Conservation (phyloP, 805 yeast genomes). For the Saccharomycopsis selenospora region DNA sequence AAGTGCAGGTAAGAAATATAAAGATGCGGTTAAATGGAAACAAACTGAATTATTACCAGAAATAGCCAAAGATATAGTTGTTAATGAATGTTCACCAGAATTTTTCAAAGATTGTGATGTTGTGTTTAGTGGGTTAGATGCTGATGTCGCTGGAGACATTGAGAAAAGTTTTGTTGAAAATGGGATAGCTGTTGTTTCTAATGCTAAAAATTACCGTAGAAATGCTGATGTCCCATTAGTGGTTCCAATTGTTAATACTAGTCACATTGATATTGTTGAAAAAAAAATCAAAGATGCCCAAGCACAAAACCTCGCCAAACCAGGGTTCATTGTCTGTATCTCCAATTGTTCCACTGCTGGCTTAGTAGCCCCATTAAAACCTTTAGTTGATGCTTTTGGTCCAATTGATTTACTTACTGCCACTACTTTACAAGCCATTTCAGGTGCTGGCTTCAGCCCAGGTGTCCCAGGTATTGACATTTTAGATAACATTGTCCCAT, state of each 20-base stretch:
- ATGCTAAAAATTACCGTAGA: slow-evolving; percentile 94
- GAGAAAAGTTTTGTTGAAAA: slow-evolving; percentile 77
- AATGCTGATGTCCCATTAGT: slow-evolving; percentile 80
- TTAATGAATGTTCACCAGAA: slow-evolving; percentile 70
- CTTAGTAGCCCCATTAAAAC: slow-evolving; percentile 90
- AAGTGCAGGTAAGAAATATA: slow-evolving; percentile 85
- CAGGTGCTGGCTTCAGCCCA: slow-evolving; percentile 98
- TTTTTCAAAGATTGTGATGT: slow-evolving; percentile 84
- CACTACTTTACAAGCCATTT: slow-evolving; percentile 93
- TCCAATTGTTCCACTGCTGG: slow-evolving; percentile 99
- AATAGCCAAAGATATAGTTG: slow-evolving; percentile 51
- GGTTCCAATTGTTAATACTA: slow-evolving; percentile 92
- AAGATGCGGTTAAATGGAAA: slow-evolving; percentile 88
- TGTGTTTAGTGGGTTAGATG: slow-evolving; percentile 90
- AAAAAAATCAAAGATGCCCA: slow-evolving; percentile 48
- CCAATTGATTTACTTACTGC: slow-evolving; percentile 82
- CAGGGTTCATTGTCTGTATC: slow-evolving; percentile 88
- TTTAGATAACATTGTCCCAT: slow-evolving; percentile 91
- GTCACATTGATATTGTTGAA: slow-evolving; percentile 72
- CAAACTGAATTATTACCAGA: slow-evolving; percentile 81
- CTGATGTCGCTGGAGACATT: slow-evolving; percentile 87
- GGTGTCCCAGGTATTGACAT: slow-evolving; percentile 95
- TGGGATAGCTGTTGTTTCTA: slow-evolving; percentile 82
- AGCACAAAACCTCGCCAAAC: slow-evolving; percentile 46
- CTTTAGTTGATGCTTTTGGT: slow-evolving; percentile 84